These are phyloP conservation scores for Colletotrichum gloeosporioides DNA, from an alignment of 2,329 filamentous ascomycete genomes.

Conservation along the genomic window DNA sequence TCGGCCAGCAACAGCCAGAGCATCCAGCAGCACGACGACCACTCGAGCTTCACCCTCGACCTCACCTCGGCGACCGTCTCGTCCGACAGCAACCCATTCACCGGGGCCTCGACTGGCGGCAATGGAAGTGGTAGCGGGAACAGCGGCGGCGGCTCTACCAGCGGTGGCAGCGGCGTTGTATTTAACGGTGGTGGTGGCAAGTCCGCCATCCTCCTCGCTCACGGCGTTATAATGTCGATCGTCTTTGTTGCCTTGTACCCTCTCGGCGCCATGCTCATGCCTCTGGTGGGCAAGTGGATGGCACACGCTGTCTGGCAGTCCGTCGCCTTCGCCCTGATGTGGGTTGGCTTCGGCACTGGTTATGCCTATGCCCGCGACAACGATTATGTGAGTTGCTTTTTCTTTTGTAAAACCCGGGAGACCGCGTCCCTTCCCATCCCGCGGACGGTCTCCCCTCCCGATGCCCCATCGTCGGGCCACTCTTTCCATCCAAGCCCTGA, in stretches of 20 bases:
- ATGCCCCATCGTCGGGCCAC: neutral
- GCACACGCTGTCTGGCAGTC: conserved; percentile 64
- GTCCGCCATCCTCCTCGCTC: conserved; percentile 42
- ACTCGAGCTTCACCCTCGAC: conserved; percentile 51
- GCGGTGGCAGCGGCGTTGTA: conserved; percentile 18
- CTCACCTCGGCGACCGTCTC: conserved; percentile 50
- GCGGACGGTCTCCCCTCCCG: neutral
- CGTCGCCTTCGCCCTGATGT: conserved; percentile 61
- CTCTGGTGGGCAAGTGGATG: conserved; percentile 60
- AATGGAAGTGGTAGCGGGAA: conserved; percentile 8
- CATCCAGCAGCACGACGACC: conserved; percentile 53
- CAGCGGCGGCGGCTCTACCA: conserved; percentile 22
- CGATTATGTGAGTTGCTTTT: conserved; percentile 43
- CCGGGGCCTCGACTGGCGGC: conserved; percentile 20
- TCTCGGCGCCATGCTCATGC: conserved; percentile 65
- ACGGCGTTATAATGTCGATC: conserved; percentile 67
- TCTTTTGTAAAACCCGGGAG: neutral
- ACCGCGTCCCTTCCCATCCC: neutral
- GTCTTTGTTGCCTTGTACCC: conserved; percentile 66
- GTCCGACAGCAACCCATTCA: conserved; percentile 59
- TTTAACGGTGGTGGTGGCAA: conserved; percentile 21
- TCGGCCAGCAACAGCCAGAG: conserved; percentile 41
- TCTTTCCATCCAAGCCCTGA: neutral
- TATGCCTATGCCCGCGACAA: conserved; percentile 49
- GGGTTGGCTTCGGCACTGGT: conserved; percentile 65